A percentile compares a stretch with the other conserved stretches of the same genome.
Evolutionary conservation across 345 rosid species (phyloP).

Genomic region (Heritiera littoralis): DNA sequence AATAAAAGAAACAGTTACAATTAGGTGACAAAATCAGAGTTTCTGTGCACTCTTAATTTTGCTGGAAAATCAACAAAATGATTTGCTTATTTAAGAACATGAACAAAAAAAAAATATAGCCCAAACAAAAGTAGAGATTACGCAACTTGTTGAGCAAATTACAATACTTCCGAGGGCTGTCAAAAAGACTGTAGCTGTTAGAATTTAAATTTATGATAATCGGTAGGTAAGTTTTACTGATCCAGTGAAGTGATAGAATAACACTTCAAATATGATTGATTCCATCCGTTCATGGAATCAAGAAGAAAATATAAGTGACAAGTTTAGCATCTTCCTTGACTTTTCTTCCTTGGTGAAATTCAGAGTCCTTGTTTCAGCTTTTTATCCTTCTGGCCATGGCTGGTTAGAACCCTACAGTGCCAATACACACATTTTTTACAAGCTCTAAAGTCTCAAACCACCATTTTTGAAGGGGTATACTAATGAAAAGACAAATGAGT

Average conservation of each 20-base stretch:
- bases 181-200: no score
- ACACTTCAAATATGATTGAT: not conserved
- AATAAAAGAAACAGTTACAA: no score
- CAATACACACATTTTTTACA: not conserved
- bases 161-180: no score
- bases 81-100: no score
- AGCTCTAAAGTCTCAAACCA: not conserved
- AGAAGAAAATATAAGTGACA: not conserved
- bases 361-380: not conserved
- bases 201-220: no score
- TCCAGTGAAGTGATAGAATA: not conserved
- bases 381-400: not conserved
- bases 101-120: no score
- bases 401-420: not conserved
- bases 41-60: no score
- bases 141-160: no score
- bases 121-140: no score
- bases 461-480: not conserved
- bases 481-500: not conserved
- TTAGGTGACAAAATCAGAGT: no score
- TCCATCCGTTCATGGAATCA: not conserved
- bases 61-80: no score
- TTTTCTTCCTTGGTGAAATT: conserved; percentile 3
- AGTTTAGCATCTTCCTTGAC: not conserved
- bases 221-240: no score